These are phyloP conservation scores for Fusarium verticillioides DNA, from an alignment of 2,329 filamentous ascomycete genomes.

Conservation along the genomic window DNA sequence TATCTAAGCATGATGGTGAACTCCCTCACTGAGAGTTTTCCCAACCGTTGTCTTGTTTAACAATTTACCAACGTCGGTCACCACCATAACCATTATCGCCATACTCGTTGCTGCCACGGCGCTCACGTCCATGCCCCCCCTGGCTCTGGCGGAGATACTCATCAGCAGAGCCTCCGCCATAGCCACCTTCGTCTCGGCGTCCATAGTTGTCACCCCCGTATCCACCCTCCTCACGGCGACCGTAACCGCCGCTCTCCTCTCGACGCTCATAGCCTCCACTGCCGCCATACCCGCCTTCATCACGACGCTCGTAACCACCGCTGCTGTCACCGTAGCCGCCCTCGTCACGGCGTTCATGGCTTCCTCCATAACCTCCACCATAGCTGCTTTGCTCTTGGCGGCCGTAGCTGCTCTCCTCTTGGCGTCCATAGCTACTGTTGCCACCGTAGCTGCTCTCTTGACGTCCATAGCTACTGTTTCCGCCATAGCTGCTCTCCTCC, in stretches of 20 bases:
- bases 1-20: background rate
- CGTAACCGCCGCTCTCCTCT: constrained; percentile 33
- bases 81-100: constrained; percentile 37
- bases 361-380: background rate
- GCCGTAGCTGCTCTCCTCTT: constrained; percentile 14
- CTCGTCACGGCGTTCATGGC: constrained; percentile 36
- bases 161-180: constrained; percentile 41
- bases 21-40: background rate
- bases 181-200: constrained; percentile 44
- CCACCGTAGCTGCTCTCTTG: constrained; percentile 17
- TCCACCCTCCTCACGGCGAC: constrained; percentile 34
- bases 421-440: constrained; percentile 11
- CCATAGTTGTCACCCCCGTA: constrained; percentile 43
- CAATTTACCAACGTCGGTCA: constrained; percentile 40
- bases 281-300: constrained; percentile 26
- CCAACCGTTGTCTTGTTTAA: background rate
- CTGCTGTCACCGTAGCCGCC: constrained; percentile 25
- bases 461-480: background rate
- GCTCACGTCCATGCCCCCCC: constrained; percentile 28
- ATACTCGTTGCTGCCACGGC: constrained; percentile 27
- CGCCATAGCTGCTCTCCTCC: constrained; percentile 5
- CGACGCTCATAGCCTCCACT: constrained; percentile 35
- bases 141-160: constrained; percentile 39
- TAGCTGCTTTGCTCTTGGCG: constrained; percentile 20
- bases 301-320: constrained; percentile 36